These are phyloP conservation scores for Termitomyces sp. DNA, from an alignment of 768 basidiomycete species.

Conservation along the genomic window DNA sequence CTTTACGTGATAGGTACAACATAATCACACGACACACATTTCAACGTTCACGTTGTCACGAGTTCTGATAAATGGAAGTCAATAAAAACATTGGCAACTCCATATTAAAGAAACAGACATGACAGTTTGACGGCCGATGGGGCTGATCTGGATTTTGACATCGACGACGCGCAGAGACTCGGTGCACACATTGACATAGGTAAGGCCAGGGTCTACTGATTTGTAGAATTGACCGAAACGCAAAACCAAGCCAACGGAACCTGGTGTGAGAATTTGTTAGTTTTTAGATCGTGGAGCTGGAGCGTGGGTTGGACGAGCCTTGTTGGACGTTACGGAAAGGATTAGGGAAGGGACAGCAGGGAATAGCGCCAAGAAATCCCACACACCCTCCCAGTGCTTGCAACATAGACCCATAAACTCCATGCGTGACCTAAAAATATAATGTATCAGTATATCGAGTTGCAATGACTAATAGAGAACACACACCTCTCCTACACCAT, in stretches of 20 bases:
- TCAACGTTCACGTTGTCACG: conserved; percentile 96
- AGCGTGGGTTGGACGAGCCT: conserved; percentile 38
- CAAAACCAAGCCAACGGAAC: conserved; percentile 86
- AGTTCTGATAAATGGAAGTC: conserved; percentile 42
- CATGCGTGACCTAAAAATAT: conserved; percentile 62
- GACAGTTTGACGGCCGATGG: conserved; percentile 84
- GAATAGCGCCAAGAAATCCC: conserved; percentile 72
- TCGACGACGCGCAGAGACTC: conserved; percentile 85
- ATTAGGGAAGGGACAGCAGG: conserved; percentile 84
- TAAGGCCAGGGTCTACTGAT: conserved; percentile 89
- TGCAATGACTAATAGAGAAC: background rate
- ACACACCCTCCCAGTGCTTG: conserved; percentile 64
- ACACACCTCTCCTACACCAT: conserved; percentile 60
- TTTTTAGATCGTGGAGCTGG: background rate
- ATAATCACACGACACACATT: conserved; percentile 50
- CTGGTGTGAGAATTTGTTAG: conserved; percentile 35
- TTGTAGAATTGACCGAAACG: conserved; percentile 97
- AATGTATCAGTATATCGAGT: background rate
- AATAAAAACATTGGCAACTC: background rate
- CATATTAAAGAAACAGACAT: conserved; percentile 42
- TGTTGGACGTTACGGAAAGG: conserved; percentile 85
- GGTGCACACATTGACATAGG: conserved; percentile 92
- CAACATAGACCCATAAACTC: conserved; percentile 80
- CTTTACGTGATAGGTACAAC: conserved; percentile 2
- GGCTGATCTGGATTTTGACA: conserved; percentile 93